Evolutionary conservation across 1,139 yeast species (phyloP).

Genomic region (Suhomyces taliae): DNA sequence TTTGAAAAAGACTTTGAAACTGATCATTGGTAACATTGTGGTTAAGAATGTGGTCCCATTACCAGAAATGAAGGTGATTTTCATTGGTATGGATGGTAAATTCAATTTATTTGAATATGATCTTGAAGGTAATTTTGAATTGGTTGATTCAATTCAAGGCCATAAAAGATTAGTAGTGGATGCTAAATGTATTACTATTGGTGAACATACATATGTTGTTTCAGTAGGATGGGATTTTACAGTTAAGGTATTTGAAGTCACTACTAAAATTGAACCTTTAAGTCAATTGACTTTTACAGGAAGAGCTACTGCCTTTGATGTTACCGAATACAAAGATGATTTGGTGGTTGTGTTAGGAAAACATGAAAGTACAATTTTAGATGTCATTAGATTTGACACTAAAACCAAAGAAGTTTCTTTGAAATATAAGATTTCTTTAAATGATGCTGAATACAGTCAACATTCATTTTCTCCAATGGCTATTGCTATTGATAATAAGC

Average conservation of each 20-base stretch:
- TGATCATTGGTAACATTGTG: conserved; percentile 29
- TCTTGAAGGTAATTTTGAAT: neutral
- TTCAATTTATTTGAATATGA: conserved; percentile 19
- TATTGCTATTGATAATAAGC: conserved; percentile 29
- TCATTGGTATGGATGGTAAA: conserved; percentile 45
- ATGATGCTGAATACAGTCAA: conserved; percentile 74
- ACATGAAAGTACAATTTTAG: conserved; percentile 58
- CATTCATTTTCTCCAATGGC: conserved; percentile 64
- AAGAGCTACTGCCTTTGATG: conserved; percentile 42
- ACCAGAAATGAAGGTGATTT: conserved; percentile 17
- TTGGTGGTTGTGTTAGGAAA: conserved; percentile 56
- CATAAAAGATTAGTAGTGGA: conserved; percentile 38
- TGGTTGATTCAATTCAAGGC: conserved; percentile 16
- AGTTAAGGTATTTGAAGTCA: conserved; percentile 41
- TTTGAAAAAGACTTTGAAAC: conserved; percentile 11
- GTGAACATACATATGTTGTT: conserved; percentile 37
- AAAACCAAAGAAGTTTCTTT: conserved; percentile 17
- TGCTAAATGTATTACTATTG: conserved; percentile 20
- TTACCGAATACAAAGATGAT: conserved; percentile 20
- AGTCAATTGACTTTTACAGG: conserved; percentile 47
- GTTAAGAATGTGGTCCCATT: conserved; percentile 31
- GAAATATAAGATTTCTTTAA: conserved; percentile 55
- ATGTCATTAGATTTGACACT: conserved; percentile 34
- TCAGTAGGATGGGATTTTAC: conserved; percentile 65
- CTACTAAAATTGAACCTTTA: conserved; percentile 20